Evolutionary conservation across 2,329 filamentous ascomycete species (phyloP).

Genomic region (Geosmithia putterillii): DNA sequence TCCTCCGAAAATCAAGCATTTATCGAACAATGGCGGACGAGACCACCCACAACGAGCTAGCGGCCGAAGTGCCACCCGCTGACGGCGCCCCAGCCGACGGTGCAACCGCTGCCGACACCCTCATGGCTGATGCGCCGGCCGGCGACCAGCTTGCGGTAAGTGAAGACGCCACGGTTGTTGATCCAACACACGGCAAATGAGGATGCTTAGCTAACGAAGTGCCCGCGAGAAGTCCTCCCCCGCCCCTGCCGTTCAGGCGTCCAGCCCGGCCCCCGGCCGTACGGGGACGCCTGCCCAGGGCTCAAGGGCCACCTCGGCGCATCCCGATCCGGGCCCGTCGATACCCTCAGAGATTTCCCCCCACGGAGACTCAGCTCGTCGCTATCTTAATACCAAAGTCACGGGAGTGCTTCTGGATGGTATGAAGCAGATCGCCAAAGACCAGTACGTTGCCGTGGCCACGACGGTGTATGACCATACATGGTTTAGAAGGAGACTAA

Average conservation of each 20-base stretch:
- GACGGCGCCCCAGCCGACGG: slow-evolving; percentile 2
- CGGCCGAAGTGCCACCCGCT: slow-evolving; percentile 5
- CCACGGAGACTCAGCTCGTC: slow-evolving; percentile 56
- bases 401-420: slow-evolving; percentile 58
- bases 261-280: slow-evolving; percentile 28
- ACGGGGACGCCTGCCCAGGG: slow-evolving; percentile 36
- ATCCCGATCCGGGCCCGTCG: slow-evolving; percentile 38
- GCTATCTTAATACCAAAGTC: slow-evolving; percentile 61
- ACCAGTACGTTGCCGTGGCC: slow-evolving; percentile 45
- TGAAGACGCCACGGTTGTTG: neutral
- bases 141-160: slow-evolving; percentile 27
- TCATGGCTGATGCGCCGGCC: slow-evolving; percentile 28
- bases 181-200: neutral
- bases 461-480: too few species aligned
- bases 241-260: slow-evolving; percentile 19
- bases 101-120: slow-evolving; percentile 19
- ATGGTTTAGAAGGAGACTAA: neutral
- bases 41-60: slow-evolving; percentile 8
- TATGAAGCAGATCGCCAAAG: slow-evolving; percentile 60
- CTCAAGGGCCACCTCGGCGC: slow-evolving; percentile 44
- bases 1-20: too few species aligned
- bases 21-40: slow-evolving; percentile 21
- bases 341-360: slow-evolving; percentile 47
- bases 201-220: neutral
- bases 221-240: slow-evolving; percentile 20